These are phyloP conservation scores for Clarireedia homoeocarpa DNA, from an alignment of 2,329 filamentous ascomycete genomes.

Conservation along the genomic window DNA sequence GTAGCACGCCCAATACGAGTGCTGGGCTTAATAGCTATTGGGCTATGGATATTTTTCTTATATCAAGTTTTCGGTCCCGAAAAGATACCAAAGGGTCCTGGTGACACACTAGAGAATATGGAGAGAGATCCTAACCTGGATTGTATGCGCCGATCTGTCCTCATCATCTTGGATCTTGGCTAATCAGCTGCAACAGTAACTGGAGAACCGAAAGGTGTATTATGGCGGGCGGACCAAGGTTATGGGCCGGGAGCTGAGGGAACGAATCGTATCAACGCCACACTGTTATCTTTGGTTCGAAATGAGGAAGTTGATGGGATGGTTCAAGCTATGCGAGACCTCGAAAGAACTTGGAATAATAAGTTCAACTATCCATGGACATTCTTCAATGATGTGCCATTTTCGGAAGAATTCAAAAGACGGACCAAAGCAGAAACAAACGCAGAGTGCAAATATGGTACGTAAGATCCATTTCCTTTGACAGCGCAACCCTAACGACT, in stretches of 20 bases:
- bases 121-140: slow-evolving; percentile 80
- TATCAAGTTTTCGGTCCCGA: slow-evolving; percentile 63
- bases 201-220: slow-evolving; percentile 69
- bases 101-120: slow-evolving; percentile 48
- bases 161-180: not conserved
- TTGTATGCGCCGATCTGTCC: slow-evolving; percentile 48
- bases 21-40: slow-evolving; percentile 61
- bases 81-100: slow-evolving; percentile 33
- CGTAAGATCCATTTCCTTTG: slow-evolving; percentile 15
- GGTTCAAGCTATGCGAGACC: slow-evolving; percentile 79
- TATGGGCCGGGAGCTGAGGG: slow-evolving; percentile 71
- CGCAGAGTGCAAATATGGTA: slow-evolving; percentile 80
- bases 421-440: slow-evolving; percentile 77
- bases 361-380: slow-evolving; percentile 99
- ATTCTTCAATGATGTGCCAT: slow-evolving; percentile 95
- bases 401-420: slow-evolving; percentile 86
- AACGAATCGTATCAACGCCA: slow-evolving; percentile 84
- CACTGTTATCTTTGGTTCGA: slow-evolving; percentile 81
- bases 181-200: slow-evolving; percentile 49
- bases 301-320: slow-evolving; percentile 84
- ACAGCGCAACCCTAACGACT: slow-evolving; percentile 11
- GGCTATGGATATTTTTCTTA: slow-evolving; percentile 72
- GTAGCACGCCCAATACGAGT: slow-evolving; percentile 78
- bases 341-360: slow-evolving; percentile 92
- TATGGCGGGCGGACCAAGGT: slow-evolving; percentile 66